phyloP scores from a whole-genome alignment of 192 early-diverging fungal genomes.

The Funneliformis mosseae region DNA sequence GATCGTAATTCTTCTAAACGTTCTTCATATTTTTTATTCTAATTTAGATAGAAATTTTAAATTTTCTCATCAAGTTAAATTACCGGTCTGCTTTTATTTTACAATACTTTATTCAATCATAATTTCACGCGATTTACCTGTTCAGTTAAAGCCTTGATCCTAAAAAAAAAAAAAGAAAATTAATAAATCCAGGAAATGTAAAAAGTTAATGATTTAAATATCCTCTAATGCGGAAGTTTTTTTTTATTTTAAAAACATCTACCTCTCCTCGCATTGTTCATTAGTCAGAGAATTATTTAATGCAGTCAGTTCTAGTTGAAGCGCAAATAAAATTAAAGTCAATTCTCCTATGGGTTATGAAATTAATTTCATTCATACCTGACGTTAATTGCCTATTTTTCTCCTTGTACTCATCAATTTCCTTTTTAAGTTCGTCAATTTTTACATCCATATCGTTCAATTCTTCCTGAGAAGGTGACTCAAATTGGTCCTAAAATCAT shows the following conservation, averaged over 20 bases:
- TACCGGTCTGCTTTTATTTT: no score
- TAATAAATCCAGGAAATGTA: background rate
- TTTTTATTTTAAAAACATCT: constrained; percentile 28
- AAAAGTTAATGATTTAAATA: no score
- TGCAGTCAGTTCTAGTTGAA: constrained; percentile 37
- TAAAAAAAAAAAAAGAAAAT: background rate
- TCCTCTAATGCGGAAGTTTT: background rate
- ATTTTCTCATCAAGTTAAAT: background rate
- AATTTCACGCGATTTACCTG: constrained; percentile 11
- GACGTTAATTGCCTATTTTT: constrained; percentile 50
- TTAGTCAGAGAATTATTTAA: constrained; percentile 46
- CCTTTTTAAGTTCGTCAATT: constrained; percentile 56
- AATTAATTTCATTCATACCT: constrained; percentile 34
- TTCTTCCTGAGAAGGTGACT: constrained; percentile 43
- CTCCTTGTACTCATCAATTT: constrained; percentile 56
- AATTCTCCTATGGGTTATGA: background rate
- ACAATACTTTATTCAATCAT: background rate
- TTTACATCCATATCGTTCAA: constrained; percentile 55
- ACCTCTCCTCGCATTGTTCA: constrained; percentile 38
- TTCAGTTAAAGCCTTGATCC: background rate
- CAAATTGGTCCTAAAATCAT: constrained; percentile 42
- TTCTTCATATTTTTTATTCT: constrained; percentile 48
- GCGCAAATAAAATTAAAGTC: background rate
- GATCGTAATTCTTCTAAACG: constrained; percentile 38
- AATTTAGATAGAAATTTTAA: background rate